phyloP scores from a whole-genome alignment of 441 rosid species.

The Cnidoscolus chayamansa region DNA sequence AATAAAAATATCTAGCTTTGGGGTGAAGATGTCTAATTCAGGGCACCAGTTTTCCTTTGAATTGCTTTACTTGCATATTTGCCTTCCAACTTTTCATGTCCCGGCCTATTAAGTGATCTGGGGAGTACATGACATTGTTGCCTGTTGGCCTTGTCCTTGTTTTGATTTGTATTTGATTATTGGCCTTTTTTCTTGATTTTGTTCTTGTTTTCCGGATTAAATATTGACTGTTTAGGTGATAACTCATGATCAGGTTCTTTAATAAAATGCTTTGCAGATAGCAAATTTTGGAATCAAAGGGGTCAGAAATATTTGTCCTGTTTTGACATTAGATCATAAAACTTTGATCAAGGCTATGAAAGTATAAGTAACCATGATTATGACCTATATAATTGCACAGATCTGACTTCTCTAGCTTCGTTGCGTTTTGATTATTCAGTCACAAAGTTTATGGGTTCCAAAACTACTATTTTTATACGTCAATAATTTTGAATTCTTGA shows the following conservation, averaged over 20 bases:
- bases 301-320: neutral
- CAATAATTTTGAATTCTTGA: neutral
- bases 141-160: neutral
- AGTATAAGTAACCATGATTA: neutral
- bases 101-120: neutral
- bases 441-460: neutral
- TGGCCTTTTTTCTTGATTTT: neutral
- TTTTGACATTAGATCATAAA: neutral
- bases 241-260: neutral
- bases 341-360: neutral
- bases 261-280: neutral
- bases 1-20: too few relatives aligned
- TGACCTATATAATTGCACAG: neutral
- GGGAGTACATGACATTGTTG: neutral
- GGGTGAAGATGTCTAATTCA: neutral
- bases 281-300: neutral
- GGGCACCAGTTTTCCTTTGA: neutral
- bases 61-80: neutral
- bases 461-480: neutral
- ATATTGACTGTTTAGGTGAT: neutral
- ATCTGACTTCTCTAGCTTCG: neutral
- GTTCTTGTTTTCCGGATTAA: neutral
- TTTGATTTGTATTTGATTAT: neutral
- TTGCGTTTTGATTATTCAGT: neutral
- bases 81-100: neutral